A percentile compares a stretch with the other conserved stretches of the same genome.
phyloP scores from a whole-genome alignment of 176 grass and related monocot species.

The Juncus inflexus region DNA sequence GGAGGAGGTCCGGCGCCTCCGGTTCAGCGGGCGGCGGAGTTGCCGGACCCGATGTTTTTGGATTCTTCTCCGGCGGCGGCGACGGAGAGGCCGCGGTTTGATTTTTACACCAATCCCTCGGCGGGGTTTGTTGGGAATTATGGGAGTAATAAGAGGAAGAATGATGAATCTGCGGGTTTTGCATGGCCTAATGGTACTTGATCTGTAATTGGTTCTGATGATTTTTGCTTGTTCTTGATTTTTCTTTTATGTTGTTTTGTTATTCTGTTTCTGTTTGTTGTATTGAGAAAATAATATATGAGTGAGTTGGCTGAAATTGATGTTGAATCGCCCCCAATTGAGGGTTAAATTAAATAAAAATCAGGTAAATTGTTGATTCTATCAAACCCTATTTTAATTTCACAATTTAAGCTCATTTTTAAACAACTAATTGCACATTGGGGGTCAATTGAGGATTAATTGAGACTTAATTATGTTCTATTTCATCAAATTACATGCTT shows the following conservation, averaged over 20 bases:
- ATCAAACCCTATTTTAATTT: too few species aligned
- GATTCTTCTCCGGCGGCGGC: not conserved
- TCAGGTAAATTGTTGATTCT: too few species aligned
- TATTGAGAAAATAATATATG: not conserved
- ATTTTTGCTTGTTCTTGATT: conserved; percentile 6
- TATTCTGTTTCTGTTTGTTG: not conserved
- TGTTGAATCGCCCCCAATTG: too few species aligned
- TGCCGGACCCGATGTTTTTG: not conserved
- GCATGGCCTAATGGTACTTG: conserved; percentile 20
- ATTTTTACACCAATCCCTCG: conserved; percentile 32
- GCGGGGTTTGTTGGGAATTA: conserved; percentile 24
- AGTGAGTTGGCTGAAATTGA: too few species aligned
- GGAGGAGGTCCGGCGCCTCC: not conserved
- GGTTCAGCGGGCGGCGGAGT: not conserved
- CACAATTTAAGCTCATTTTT: too few species aligned
- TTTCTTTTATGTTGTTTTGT: not conserved
- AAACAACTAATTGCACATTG: too few species aligned
- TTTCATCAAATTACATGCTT: too few species aligned
- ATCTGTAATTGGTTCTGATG: not conserved
- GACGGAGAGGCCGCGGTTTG: conserved; percentile 14
- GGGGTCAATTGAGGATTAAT: too few species aligned
- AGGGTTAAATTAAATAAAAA: too few species aligned
- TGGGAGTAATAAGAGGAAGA: conserved; percentile 26
- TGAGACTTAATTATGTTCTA: too few species aligned
- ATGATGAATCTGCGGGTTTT: not conserved